phyloP scores from a whole-genome alignment of 129 eudicot genomes.

The Chrysanthemum lavandulifolium region DNA sequence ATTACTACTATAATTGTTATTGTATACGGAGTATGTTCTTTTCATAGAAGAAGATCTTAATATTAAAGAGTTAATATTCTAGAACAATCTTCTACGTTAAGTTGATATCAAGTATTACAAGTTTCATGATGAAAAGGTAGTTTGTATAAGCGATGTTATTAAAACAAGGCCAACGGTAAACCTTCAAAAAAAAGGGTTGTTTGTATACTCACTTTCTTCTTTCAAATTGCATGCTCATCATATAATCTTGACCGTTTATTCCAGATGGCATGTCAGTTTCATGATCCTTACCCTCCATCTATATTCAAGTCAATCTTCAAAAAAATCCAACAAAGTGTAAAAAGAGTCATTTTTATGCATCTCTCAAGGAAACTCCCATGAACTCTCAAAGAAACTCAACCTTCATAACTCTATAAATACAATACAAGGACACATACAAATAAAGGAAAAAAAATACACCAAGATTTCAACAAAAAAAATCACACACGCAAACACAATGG shows the following conservation, averaged over 20 bases:
- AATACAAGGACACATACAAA: not conserved
- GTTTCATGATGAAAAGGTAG: too few relatives aligned
- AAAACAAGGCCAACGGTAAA: too few relatives aligned
- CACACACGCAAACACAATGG: slow-evolving; percentile 23
- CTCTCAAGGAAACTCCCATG: slow-evolving; percentile 25
- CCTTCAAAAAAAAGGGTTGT: too few relatives aligned
- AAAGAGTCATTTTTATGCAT: slow-evolving; percentile 17
- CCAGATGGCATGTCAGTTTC: not conserved
- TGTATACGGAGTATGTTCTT: too few relatives aligned
- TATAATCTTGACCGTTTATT: too few relatives aligned
- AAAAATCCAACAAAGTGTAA: slow-evolving; percentile 17
- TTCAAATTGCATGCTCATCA: not conserved
- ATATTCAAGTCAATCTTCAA: not conserved
- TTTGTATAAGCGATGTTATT: too few relatives aligned
- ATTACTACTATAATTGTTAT: too few relatives aligned
- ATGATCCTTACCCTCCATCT: slow-evolving; percentile 8
- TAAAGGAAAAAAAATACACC: not conserved
- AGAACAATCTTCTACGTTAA: too few relatives aligned
- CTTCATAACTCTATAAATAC: slow-evolving; percentile 20
- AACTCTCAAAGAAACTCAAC: slow-evolving; percentile 32
- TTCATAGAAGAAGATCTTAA: too few relatives aligned
- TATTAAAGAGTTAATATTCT: too few relatives aligned
- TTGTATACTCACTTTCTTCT: too few relatives aligned
- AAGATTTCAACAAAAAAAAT: slow-evolving; percentile 8
- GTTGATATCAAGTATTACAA: too few relatives aligned